Percentiles rank a stretch among this genome's conserved stretches.
Conservation (phyloP, 2,329 filamentous ascomycete species). For the Fusarium camptoceras region DNA sequence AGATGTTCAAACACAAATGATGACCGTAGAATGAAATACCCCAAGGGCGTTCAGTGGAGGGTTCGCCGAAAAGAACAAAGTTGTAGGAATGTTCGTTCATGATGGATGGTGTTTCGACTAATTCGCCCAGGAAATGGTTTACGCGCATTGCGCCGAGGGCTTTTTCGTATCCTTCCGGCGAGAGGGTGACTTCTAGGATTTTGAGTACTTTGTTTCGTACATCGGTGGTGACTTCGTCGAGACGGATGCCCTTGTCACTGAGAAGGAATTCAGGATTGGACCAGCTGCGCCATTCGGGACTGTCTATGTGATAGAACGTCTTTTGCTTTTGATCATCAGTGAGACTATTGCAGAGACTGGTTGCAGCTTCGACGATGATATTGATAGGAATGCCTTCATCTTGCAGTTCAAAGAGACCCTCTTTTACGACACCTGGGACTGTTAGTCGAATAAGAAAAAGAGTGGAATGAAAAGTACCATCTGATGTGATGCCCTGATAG, state of each 20-base stretch:
- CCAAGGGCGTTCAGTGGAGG: constrained; percentile 70
- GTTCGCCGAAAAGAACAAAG: constrained; percentile 75
- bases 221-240: constrained; percentile 65
- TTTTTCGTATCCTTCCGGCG: constrained; percentile 77
- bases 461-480: constrained; percentile 59
- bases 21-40: constrained; percentile 83
- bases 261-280: constrained; percentile 80
- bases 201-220: not conserved
- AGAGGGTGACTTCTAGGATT: constrained; percentile 62
- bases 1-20: constrained; percentile 79
- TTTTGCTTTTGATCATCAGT: not conserved
- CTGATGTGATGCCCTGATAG: constrained; percentile 76
- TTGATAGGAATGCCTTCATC: constrained; percentile 73
- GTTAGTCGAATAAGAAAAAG: not conserved
- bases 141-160: constrained; percentile 77
- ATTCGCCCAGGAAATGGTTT: constrained; percentile 79
- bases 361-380: constrained; percentile 64
- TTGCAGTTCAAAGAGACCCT: constrained; percentile 67
- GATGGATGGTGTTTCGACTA: constrained; percentile 70
- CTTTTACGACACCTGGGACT: constrained; percentile 60
- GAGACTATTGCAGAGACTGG: constrained; percentile 25
- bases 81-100: constrained; percentile 84
- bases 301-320: constrained; percentile 68
- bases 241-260: constrained; percentile 74
- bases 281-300: constrained; percentile 77